Conservation (phyloP, 2,329 filamentous ascomycete genomes). For the Fusarium napiforme region DNA sequence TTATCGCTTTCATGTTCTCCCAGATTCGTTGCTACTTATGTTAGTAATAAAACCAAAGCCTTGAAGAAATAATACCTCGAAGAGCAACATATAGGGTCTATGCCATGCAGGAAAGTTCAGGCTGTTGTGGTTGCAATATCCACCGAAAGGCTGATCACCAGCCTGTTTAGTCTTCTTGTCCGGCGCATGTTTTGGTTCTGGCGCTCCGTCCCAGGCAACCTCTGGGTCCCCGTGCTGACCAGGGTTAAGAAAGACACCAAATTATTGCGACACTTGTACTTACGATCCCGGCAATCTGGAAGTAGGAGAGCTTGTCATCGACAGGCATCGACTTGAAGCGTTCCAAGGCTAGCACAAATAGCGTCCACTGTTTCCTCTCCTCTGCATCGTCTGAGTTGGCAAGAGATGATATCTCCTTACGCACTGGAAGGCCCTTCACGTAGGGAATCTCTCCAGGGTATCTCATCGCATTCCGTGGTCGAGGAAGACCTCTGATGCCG, state of each 20-base stretch:
- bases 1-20: not conserved
- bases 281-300: conserved; percentile 23
- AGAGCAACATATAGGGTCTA: conserved; percentile 18
- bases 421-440: not conserved
- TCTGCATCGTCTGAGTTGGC: not conserved
- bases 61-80: no score
- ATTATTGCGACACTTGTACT: no score
- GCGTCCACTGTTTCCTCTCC: conserved; percentile 6
- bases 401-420: conserved; percentile 1
- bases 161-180: not conserved
- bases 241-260: no score
- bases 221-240: conserved; percentile 19
- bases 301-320: not conserved
- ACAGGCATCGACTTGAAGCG: conserved; percentile 7
- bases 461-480: not conserved
- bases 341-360: conserved; percentile 11
- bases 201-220: conserved; percentile 4
- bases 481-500: conserved; percentile 11
- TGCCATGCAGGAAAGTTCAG: conserved; percentile 30
- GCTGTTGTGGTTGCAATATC: conserved; percentile 25
- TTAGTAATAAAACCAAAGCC: no score
- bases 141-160: conserved; percentile 7
- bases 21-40: conserved; percentile 6
- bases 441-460: conserved; percentile 1
- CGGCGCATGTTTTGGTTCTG: not conserved